Evolutionary conservation across 208 protist species (phyloP).

Genomic region (Wallacemonas sp.): DNA sequence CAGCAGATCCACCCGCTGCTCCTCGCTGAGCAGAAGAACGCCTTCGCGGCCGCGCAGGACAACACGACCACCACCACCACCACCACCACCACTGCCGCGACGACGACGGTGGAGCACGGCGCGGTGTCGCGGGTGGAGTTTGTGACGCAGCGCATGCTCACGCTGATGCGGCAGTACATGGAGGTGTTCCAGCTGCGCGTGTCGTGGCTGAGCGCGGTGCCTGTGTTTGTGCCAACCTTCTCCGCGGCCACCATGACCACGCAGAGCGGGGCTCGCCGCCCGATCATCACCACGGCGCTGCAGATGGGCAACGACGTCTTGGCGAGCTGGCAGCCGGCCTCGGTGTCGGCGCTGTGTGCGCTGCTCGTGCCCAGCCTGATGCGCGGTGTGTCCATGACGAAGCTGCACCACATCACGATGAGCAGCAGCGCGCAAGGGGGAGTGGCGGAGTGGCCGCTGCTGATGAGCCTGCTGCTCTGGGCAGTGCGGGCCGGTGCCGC

Average conservation of each 20-base stretch:
- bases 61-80: background rate
- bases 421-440: slow-evolving; percentile 43
- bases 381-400: slow-evolving; percentile 72
- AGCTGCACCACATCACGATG: slow-evolving; percentile 89
- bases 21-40: background rate
- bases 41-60: slow-evolving; percentile 1
- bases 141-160: slow-evolving; percentile 73
- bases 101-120: too few relatives aligned
- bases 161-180: slow-evolving; percentile 78
- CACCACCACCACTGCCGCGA: too few relatives aligned
- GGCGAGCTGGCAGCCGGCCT: slow-evolving; percentile 28
- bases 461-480: slow-evolving; percentile 85
- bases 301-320: slow-evolving; percentile 46
- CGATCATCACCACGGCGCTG: slow-evolving; percentile 53
- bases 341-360: slow-evolving; percentile 69
- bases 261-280: background rate
- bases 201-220: slow-evolving; percentile 79
- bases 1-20: slow-evolving; percentile 82
- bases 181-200: slow-evolving; percentile 79
- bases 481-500: slow-evolving; percentile 38
- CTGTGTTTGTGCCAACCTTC: slow-evolving; percentile 61
- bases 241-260: background rate
- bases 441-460: slow-evolving; percentile 81
- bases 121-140: slow-evolving; percentile 54
- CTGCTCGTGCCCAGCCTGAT: slow-evolving; percentile 64